These are phyloP conservation scores for Amaranthus cruentus DNA, from an alignment of 148 eudicot species.

Conservation along the genomic window DNA sequence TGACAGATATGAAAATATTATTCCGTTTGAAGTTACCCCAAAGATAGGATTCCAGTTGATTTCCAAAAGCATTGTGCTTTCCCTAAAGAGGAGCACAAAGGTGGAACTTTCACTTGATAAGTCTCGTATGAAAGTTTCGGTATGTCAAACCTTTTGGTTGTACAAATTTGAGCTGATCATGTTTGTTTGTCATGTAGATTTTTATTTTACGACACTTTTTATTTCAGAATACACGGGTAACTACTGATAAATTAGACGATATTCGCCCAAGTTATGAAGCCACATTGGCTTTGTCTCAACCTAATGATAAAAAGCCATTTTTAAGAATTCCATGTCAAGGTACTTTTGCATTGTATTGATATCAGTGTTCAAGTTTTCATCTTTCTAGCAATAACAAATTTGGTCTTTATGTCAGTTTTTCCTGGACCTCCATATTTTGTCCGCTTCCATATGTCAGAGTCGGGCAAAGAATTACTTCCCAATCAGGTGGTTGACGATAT, in stretches of 20 bases:
- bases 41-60: constrained; percentile 32
- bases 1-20: constrained; percentile 42
- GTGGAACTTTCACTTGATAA: constrained; percentile 31
- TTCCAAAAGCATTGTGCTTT: constrained; percentile 18
- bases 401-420: constrained; percentile 32
- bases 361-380: neutral
- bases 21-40: constrained; percentile 38
- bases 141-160: constrained; percentile 13
- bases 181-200: neutral
- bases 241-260: constrained; percentile 40
- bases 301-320: constrained; percentile 22
- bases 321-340: constrained; percentile 51
- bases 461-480: constrained; percentile 37
- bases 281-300: constrained; percentile 31
- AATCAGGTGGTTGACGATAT: constrained; percentile 46
- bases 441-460: constrained; percentile 18
- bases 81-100: constrained; percentile 14
- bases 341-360: constrained; percentile 9
- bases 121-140: constrained; percentile 35
- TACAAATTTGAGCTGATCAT: neutral
- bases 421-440: constrained; percentile 45
- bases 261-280: constrained; percentile 55
- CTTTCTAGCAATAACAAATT: neutral
- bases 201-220: neutral
- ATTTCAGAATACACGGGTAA: constrained; percentile 39